Base-by-base conservation (phyloP, 192 early-diverging fungal genomes). In the Anaeromyces robustus region DNA sequence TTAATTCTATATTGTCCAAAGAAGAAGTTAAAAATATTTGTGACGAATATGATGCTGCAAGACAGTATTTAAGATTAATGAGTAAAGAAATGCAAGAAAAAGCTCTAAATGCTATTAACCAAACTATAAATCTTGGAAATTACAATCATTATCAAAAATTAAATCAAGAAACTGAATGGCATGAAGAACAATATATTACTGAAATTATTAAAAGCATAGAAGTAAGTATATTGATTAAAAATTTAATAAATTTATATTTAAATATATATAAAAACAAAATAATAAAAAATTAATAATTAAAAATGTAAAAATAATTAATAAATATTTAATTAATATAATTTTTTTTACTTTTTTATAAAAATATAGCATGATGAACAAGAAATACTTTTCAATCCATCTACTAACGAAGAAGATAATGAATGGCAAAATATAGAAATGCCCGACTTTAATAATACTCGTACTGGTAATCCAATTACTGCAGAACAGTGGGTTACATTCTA, bases 401-500 rank as follows among this genome's bases (percentile, higher is more conserved):
- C 26, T 22, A 18, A 19, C 1, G 52, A 68, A 68, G 52, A 68
- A 68, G 52, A 68, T n/a, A n/a, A 68, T 68, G 52, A 68, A 68
- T 68, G 52, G 52, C 52, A 68, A 68, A 68, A 68, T 68, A 68
- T 68, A n/a, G 52, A 68, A 68, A 68, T 68, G 52, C 52, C 52
- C 4, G 52, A 68, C n/a, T 68, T 68, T n/a, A 68, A 1, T n/a
- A 68, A 26, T 68, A 18, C 26, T 11, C 52, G 52, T 68, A 68
- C 52, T 22, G 93, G 94, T 93, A 19, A 91, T 92, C 12, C 92
- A 11, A 84, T 94, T 34, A 85, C 89, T 18, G 87, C 86, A 4
- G 91, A 92, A 83, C 89, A 89, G 52, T 95, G 94, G 94, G 85
- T 90, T 77, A 85, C 87, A 0, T 93, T 90, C 78, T 95, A 93